Conservation (phyloP, 495 filamentous ascomycete species). For the Neurospora terricola region DNA sequence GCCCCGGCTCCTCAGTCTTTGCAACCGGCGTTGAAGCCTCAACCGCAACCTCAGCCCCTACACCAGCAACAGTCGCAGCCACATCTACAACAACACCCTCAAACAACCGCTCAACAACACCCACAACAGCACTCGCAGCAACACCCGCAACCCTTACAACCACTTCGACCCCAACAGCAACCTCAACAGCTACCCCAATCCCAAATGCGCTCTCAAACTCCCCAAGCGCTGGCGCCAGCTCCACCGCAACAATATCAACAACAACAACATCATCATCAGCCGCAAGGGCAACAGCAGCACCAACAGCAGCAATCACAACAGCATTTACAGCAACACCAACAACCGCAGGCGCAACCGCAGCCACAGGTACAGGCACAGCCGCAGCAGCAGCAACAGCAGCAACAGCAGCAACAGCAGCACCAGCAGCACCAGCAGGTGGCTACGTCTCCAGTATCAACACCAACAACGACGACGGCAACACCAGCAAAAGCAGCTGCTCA, state of each 20-base stretch:
- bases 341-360: slow-evolving; percentile 1
- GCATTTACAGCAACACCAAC: slow-evolving; percentile 4
- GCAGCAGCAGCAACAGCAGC: background rate
- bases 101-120: background rate
- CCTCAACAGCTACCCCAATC: background rate
- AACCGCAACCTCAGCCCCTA: slow-evolving; percentile 4
- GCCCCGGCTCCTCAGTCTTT: slow-evolving; percentile 10
- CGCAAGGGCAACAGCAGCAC: background rate
- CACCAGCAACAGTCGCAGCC: slow-evolving; percentile 4
- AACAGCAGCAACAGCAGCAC: background rate
- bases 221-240: background rate
- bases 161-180: background rate
- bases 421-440: background rate
- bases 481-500: background rate
- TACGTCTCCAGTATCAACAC: background rate
- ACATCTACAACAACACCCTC: slow-evolving; percentile 5
- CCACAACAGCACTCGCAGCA: background rate
- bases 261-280: slow-evolving; percentile 6
- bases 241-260: slow-evolving; percentile 1
- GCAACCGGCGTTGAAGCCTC: slow-evolving; percentile 11
- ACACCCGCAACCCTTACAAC: background rate
- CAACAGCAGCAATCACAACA: slow-evolving; percentile 3
- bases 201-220: background rate
- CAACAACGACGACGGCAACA: slow-evolving; percentile 1
- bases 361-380: background rate